Evolutionary conservation across 495 filamentous ascomycete genomes (phyloP).

Genomic region (Extremus antarcticus): DNA sequence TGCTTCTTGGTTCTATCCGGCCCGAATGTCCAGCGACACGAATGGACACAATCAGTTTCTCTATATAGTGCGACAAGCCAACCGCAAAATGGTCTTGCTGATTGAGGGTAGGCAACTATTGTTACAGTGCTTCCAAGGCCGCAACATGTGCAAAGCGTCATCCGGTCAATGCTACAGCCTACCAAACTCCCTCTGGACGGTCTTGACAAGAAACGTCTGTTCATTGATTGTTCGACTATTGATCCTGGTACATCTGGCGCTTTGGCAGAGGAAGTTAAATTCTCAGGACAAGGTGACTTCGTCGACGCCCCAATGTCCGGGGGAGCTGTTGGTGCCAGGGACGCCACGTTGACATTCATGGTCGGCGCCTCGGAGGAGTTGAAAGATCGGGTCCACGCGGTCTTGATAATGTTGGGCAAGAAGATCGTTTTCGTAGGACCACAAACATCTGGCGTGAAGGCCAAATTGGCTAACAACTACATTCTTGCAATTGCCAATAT

Average conservation of each 20-base stretch:
- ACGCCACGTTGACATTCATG: constrained; percentile 22
- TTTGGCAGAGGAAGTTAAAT: constrained; percentile 5
- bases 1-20: no score
- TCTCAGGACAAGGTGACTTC: constrained; percentile 19
- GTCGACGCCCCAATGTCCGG: constrained; percentile 34
- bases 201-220: no score
- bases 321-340: constrained; percentile 30
- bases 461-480: constrained; percentile 27
- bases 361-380: constrained; percentile 17
- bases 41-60: no score
- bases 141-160: no score
- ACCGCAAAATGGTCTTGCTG: no score
- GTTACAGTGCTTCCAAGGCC: no score
- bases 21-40: no score
- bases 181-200: no score
- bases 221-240: constrained; percentile 26
- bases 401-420: constrained; percentile 19
- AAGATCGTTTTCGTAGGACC: constrained; percentile 13
- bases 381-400: constrained; percentile 12
- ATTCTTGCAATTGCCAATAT: constrained; percentile 19
- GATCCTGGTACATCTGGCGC: constrained; percentile 16
- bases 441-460: constrained; percentile 20
- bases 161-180: no score
- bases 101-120: no score
- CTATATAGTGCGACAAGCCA: no score